phyloP scores from a whole-genome alignment of 495 filamentous ascomycete genomes.

The Tirmania nivea region DNA sequence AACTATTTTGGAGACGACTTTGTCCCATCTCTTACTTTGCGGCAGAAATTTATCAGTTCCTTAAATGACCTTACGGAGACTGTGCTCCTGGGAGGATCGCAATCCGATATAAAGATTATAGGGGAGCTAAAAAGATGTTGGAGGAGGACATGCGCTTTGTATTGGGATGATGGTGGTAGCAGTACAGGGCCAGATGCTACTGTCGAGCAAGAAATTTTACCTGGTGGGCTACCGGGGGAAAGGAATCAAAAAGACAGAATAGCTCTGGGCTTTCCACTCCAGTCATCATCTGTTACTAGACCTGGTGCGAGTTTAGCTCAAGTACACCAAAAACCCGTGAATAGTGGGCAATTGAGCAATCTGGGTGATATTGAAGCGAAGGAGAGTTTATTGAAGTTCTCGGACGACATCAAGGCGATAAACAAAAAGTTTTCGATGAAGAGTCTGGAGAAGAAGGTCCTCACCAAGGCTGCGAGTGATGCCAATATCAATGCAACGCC shows the following conservation, averaged over 20 bases:
- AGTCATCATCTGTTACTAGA: background rate
- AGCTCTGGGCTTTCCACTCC: background rate
- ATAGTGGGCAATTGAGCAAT: background rate
- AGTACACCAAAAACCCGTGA: background rate
- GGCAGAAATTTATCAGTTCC: conserved; percentile 56
- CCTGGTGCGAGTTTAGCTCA: background rate
- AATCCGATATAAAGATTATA: conserved; percentile 74
- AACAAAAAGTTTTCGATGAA: background rate
- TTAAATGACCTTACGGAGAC: conserved; percentile 51
- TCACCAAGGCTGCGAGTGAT: background rate
- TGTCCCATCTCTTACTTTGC: conserved; percentile 55
- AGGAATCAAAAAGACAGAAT: conserved; percentile 3
- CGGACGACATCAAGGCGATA: background rate
- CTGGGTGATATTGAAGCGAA: background rate
- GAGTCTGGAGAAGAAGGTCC: background rate
- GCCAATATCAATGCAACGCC: background rate
- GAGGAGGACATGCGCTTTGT: conserved; percentile 70
- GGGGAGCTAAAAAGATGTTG: conserved; percentile 92
- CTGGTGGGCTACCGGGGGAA: conserved; percentile 34
- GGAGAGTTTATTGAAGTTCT: background rate
- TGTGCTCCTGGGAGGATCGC: conserved; percentile 33
- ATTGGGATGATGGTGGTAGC: conserved; percentile 46
- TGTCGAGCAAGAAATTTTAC: conserved; percentile 45
- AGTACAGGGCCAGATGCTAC: conserved; percentile 24
- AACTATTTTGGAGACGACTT: conserved; percentile 98